Base-by-base conservation (phyloP, 495 filamentous ascomycete species). In the Tuber calosporum region DNA sequence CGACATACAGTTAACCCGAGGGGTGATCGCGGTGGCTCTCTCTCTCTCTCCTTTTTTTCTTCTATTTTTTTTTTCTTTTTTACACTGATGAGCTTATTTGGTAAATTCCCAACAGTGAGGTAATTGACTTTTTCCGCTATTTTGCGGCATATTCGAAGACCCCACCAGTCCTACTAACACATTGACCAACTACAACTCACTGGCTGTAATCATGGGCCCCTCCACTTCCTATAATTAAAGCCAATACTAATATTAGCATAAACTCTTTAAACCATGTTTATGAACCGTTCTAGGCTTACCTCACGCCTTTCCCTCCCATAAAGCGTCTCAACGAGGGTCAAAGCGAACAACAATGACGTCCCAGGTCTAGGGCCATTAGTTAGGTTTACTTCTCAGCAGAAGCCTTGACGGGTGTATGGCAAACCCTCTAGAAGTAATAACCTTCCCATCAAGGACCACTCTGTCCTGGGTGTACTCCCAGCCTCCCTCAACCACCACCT, bases 361-460 rank as follows among this genome's bases (percentile, higher is more conserved):
- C 76, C 76, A 7, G 76, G 76, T 41, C 74, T 78, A 26, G 62
- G 66, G 34, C 38, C 17, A 37, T 22, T 1, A 45, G n/a, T 69
- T 67, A 75, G 68, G 58, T 34, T 38, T 36, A 4, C 11, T 30
- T 20, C 53, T 41, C 30, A 30, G 19, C 30, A 17, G n/a, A 13
- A 30, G n/a, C 36, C 20, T 70, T 4, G 42, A 62, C 36, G 38
- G 9, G 1, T 15, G 5, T 34, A 13, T 9, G 17, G 71, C 76
- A 34, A 38, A 78, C 76, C 76, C 76, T 39, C 76, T 74, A 40
- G 76, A 78, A 66, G 76, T 78, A 38, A 78, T 78, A 43, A 78
- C 70, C 37, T 74, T 71, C 36, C 67, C 42, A 70, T 78, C 76
- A 68, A 77, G 39, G 17, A 78, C 76, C 6, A 73, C 68, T 30